Evolutionary conservation across 2,329 filamentous ascomycete genomes (phyloP), one percentile per base, ranked within the genome.

Genomic region (Sodiomyces alkalinus): DNA sequence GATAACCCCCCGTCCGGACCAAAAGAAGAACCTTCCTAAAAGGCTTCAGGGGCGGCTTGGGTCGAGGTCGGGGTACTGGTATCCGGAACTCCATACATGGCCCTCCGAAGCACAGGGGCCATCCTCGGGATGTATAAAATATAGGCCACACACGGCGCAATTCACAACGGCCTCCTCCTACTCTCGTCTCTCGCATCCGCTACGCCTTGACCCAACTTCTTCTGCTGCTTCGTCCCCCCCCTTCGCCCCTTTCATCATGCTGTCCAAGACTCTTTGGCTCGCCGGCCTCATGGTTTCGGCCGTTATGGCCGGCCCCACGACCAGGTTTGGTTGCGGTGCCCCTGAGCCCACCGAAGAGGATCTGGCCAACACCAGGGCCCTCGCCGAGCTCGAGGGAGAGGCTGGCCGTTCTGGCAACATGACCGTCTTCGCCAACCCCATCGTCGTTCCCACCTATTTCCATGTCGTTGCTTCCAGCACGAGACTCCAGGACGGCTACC

Each of bases 391-490:
- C n/a, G 27, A 29, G 15, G 20, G 23, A 7, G 9, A 17, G 6
- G 19, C 17, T 12, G 13, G n/a, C 16, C 20, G 20, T 5, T 8
- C 23, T 10, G 21, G 11, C 11, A 19, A 14, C n/a, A 14, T 11
- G 21, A 14, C 17, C 22, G 22, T 20, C 11, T 22, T 10, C 19
- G 16, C 19, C 3, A 21, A 22, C 10, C 27, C 33, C 8, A 30
- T 35, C 18, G 23, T 25, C 15, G 27, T 35, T 7, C 22, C 26
- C 13, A 33, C 33, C 12, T 32, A 52, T 40, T 49, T 52, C 39
- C 49, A 52, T 33, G 43, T 52, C 12, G 34, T 52, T 11, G 41
- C 45, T 6, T 41, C 39, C 10, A 30, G 45, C 6, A 32, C 43
- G 19, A 40, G 35, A 7, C 14, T 26, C 18, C 22, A 25, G 27